Evolutionary conservation across 2,329 filamentous ascomycete species (phyloP).

Genomic region (Diaporthe longicolla): DNA sequence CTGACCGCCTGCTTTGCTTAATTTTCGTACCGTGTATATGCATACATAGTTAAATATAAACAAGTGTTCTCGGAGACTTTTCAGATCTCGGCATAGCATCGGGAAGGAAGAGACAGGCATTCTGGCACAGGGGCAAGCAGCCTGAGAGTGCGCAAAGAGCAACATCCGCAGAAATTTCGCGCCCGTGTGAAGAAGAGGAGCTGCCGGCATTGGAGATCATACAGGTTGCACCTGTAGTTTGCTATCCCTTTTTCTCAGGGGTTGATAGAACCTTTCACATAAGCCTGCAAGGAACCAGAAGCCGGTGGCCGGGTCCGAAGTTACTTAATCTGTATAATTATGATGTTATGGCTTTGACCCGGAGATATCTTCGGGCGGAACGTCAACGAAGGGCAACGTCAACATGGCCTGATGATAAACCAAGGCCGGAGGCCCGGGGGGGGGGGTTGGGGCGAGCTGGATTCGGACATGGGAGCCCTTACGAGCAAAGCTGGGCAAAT

Average conservation of each 20-base stretch:
- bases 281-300: slow-evolving; percentile 26
- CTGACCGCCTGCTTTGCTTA: background rate
- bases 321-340: slow-evolving; percentile 19
- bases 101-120: slow-evolving; percentile 3
- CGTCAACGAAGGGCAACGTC: slow-evolving; percentile 25
- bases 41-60: slow-evolving; percentile 8
- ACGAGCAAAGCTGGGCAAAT: background rate
- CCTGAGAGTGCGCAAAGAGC: background rate
- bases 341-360: slow-evolving; percentile 1
- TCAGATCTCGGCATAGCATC: slow-evolving; percentile 21
- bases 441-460: background rate
- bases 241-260: slow-evolving; percentile 19
- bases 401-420: slow-evolving; percentile 30
- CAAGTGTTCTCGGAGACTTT: background rate
- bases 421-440: slow-evolving; percentile 7
- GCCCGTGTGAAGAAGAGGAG: background rate
- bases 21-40: background rate
- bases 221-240: background rate
- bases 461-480: slow-evolving; percentile 6
- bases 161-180: background rate
- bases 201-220: slow-evolving; percentile 28
- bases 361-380: slow-evolving; percentile 29
- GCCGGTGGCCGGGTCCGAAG: slow-evolving; percentile 28
- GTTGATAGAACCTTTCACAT: slow-evolving; percentile 20
- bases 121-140: background rate